Percentiles rank a stretch among this genome's conserved stretches.
Evolutionary conservation across 2,329 filamentous ascomycete genomes (phyloP).

Genomic region (Beauveria sp.): DNA sequence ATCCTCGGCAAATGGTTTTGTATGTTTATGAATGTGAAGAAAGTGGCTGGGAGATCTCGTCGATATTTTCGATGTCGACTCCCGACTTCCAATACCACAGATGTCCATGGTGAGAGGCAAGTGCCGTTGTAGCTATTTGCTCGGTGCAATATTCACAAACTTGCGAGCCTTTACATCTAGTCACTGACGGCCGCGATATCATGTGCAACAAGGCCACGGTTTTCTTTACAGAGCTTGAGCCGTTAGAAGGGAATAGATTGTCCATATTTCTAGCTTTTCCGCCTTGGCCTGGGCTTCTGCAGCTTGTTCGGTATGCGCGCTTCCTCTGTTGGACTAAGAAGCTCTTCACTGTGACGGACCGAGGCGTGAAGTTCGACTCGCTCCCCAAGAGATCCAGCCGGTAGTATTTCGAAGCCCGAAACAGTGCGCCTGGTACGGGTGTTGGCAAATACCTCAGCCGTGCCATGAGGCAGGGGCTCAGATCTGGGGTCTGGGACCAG

Average conservation of each 20-base stretch:
- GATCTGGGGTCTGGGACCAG: background rate
- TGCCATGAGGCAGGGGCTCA: background rate
- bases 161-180: background rate
- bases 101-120: background rate
- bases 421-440: background rate
- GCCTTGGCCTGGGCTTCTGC: background rate
- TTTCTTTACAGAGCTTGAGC: background rate
- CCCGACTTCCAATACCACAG: background rate
- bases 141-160: background rate
- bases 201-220: background rate
- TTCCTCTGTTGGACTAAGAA: background rate
- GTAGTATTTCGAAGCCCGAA: constrained; percentile 11
- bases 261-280: background rate
- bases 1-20: background rate
- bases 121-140: background rate
- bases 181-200: background rate
- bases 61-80: background rate
- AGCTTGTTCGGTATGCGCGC: constrained; percentile 1
- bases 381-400: constrained; percentile 5
- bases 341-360: background rate
- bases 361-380: constrained; percentile 1
- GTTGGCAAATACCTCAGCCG: constrained; percentile 8
- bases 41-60: background rate
- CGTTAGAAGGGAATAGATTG: background rate
- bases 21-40: background rate